phyloP scores from a whole-genome alignment of 345 rosid genomes.

The Limnanthes douglasii region DNA sequence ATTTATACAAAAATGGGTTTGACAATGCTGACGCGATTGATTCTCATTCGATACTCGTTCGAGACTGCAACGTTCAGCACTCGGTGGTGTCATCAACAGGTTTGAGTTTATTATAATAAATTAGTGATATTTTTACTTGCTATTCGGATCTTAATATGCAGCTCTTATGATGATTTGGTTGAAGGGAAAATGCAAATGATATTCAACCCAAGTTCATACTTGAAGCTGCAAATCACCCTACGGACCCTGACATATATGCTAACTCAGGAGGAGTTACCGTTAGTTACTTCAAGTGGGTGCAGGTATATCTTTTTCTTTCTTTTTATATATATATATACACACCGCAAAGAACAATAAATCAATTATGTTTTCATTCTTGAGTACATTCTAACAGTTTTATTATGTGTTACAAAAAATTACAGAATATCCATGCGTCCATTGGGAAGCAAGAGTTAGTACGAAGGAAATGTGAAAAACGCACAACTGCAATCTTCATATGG shows the following conservation, averaged over 20 bases:
- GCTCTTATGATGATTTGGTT: constrained; percentile 5
- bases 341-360: too few species aligned
- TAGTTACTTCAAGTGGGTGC: constrained; percentile 99
- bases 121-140: not conserved
- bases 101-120: constrained; percentile 8
- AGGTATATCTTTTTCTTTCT: constrained; percentile 47
- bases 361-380: too few species aligned
- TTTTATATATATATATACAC: too few species aligned
- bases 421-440: too few species aligned
- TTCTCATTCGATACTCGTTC: constrained; percentile 44
- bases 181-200: constrained; percentile 77
- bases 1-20: constrained; percentile 84
- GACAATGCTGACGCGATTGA: constrained; percentile 41
- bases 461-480: too few species aligned
- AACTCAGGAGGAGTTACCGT: constrained; percentile 98
- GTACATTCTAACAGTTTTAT: too few species aligned
- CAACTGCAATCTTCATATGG: too few species aligned
- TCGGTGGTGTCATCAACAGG: constrained; percentile 95
- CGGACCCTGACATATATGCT: constrained; percentile 91
- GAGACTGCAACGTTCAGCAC: constrained; percentile 97
- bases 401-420: too few species aligned
- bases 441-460: too few species aligned
- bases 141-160: not conserved
- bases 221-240: constrained; percentile 96
- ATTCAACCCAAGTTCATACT: constrained; percentile 79